Conservation (phyloP, 176 grass and related monocot genomes). For the Bromus sterilis region DNA sequence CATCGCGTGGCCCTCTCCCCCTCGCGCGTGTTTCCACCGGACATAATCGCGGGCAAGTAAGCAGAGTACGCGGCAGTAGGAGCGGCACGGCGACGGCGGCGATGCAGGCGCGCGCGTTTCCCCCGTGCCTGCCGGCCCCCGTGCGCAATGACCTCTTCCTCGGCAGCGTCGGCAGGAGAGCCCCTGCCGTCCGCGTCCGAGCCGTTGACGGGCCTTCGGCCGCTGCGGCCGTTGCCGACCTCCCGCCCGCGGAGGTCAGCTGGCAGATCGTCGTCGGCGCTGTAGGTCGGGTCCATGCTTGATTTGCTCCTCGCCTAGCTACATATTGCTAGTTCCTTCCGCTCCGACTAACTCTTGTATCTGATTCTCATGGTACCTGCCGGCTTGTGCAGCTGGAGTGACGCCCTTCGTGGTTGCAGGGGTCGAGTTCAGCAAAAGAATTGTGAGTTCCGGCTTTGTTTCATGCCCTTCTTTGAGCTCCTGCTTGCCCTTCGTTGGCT, state of each 20-base stretch:
- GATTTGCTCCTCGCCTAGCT: background rate
- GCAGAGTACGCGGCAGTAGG: background rate
- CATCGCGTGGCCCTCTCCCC: background rate
- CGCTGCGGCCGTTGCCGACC: constrained; percentile 15
- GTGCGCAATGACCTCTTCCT: background rate
- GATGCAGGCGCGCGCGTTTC: constrained; percentile 29
- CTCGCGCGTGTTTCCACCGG: background rate
- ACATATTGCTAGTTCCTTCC: background rate
- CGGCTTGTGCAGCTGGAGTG: constrained; percentile 55
- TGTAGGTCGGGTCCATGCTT: constrained; percentile 12
- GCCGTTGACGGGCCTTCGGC: constrained; percentile 35
- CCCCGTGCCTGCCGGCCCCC: background rate
- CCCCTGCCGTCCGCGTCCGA: background rate
- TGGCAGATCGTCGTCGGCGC: constrained; percentile 94
- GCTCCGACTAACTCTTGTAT: background rate
- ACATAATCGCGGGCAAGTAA: background rate
- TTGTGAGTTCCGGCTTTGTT: constrained; percentile 42
- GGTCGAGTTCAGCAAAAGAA: constrained; percentile 86
- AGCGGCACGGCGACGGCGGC: background rate
- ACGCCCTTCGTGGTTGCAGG: constrained; percentile 78
- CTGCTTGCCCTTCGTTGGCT: background rate
- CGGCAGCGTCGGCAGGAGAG: background rate
- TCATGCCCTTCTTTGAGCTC: background rate
- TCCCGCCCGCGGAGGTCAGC: constrained; percentile 53
- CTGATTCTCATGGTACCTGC: background rate